phyloP scores from a whole-genome alignment of 73 alveolate species.

The Paramecium pentaurelia region DNA sequence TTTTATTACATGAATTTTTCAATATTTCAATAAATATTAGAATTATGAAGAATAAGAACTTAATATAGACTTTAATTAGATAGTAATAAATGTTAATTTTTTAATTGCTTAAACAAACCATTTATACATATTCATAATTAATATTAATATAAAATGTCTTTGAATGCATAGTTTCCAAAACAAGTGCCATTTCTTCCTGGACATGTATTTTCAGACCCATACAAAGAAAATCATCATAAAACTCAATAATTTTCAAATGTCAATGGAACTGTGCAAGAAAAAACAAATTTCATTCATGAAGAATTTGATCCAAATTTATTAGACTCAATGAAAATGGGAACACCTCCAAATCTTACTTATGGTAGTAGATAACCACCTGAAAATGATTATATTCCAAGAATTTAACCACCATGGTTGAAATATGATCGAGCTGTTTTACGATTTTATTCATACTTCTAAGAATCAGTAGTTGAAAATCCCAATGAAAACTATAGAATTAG shows the following conservation, averaged over 20 bases:
- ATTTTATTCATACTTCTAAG: slow-evolving; percentile 91
- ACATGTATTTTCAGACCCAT: slow-evolving; percentile 50
- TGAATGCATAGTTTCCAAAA: background rate
- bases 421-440: slow-evolving; percentile 86
- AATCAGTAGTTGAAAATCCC: slow-evolving; percentile 90
- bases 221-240: slow-evolving; percentile 57
- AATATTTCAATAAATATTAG: background rate
- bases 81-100: background rate
- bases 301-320: slow-evolving; percentile 47
- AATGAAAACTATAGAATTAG: slow-evolving; percentile 85
- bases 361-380: slow-evolving; percentile 66
- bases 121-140: background rate
- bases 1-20: background rate
- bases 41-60: background rate
- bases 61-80: background rate
- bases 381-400: slow-evolving; percentile 83
- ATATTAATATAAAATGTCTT: background rate
- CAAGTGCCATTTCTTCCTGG: slow-evolving; percentile 56
- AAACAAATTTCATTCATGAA: slow-evolving; percentile 41
- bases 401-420: slow-evolving; percentile 88
- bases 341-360: slow-evolving; percentile 59
- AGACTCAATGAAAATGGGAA: slow-evolving; percentile 55
- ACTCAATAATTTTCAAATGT: slow-evolving; percentile 16
- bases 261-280: slow-evolving; percentile 47
- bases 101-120: background rate